Conservation (phyloP, 331 rosid species). For the Pyracantha coccinea region DNA sequence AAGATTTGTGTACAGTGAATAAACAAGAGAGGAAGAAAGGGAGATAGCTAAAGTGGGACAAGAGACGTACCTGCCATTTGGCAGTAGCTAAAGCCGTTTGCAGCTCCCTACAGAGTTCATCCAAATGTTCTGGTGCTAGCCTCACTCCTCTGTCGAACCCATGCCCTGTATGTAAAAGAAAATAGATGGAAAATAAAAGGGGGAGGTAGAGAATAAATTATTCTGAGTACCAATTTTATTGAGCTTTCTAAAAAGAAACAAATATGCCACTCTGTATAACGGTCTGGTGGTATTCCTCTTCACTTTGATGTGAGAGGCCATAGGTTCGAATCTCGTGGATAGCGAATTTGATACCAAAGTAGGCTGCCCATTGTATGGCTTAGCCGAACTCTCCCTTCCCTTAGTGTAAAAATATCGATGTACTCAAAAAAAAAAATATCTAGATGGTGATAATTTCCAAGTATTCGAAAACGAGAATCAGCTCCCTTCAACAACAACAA, state of each 20-base stretch:
- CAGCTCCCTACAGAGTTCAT: slow-evolving; percentile 69
- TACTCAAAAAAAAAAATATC: too few species aligned
- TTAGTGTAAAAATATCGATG: too few species aligned
- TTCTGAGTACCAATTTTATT: not conserved
- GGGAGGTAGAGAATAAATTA: not conserved
- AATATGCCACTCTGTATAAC: not conserved
- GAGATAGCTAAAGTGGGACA: not conserved
- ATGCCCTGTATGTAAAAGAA: slow-evolving; percentile 43
- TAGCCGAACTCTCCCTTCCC: too few species aligned
- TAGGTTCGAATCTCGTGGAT: too few species aligned
- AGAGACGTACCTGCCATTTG: slow-evolving; percentile 82
- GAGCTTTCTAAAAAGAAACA: not conserved
- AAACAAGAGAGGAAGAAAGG: not conserved
- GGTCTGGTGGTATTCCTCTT: too few species aligned
- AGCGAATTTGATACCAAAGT: too few species aligned
- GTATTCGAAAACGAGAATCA: too few species aligned
- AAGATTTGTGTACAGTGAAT: not conserved
- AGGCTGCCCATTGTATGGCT: too few species aligned
- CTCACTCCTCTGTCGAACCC: slow-evolving; percentile 69
- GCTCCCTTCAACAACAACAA: too few species aligned
- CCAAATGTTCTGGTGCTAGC: slow-evolving; percentile 26
- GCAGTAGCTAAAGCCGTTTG: slow-evolving; percentile 95
- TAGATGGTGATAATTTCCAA: too few species aligned
- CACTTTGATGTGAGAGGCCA: too few species aligned
- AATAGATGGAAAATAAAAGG: not conserved